Evolutionary conservation across 2,329 filamentous ascomycete genomes (phyloP), one percentile per base, ranked within the genome.

Genomic region (Aspergillus pseudotamarii): DNA sequence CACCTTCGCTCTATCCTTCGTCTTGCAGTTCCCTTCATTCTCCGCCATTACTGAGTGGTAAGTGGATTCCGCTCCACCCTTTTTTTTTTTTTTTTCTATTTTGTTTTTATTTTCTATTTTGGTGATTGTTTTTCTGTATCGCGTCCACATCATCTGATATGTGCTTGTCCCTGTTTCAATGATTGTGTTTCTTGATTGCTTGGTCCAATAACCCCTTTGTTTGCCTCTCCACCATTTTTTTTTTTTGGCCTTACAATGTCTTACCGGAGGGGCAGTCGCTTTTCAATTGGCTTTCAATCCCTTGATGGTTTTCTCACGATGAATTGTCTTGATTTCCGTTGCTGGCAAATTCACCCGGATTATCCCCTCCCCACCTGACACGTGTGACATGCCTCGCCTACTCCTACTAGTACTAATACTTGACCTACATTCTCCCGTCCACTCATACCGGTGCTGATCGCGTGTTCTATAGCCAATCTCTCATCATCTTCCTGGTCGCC

Each of bases 361-460:
- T 54, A 11, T 61, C 64, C 59, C n/a, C 60, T 66, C 66, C 64
- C 68, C 70, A 63, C 60, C 62, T 64, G 68, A 75, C 70, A 74
- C 71, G 71, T 75, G 71, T 73, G 72, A 57, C 68, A 74, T 73
- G 67, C 71, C 63, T 62, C 16, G 48, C 19, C 48, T 21, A 34
- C 26, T 26, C 26, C 26, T 26, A 26, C 26, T 26, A n/a, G n/a
- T n/a, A 26, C 26, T 26, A 26, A 26, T 26, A 26, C 14, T 58
- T 43, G 60, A 58, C 38, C 61, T 45, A 57, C 61, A 61, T 68
- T 64, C 63, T 34, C 58, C n/a, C 60, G 51, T 38, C 59, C 62
- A 68, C 69, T 69, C 62, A 59, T 62, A 66, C 38, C n/a, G 16
- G 6, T 41, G 38, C 73, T 76, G 66, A 75, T 71, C 67, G 59